Percentiles rank a stretch among this genome's conserved stretches.
phyloP scores from a whole-genome alignment of 2,329 filamentous ascomycete species.

The Blumeria hordei region DNA sequence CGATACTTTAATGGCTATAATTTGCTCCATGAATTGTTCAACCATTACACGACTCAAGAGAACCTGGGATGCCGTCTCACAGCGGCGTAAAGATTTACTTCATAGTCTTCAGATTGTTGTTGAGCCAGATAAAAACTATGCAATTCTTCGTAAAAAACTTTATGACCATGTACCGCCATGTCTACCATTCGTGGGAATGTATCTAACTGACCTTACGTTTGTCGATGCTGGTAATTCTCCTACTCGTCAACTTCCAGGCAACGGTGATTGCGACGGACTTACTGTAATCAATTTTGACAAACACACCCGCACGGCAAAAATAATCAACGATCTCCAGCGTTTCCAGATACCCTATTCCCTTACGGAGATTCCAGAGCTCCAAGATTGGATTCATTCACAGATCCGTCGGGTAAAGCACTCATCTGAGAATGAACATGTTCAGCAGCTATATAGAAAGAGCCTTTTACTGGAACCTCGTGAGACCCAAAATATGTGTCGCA shows the following conservation, averaged over 20 bases:
- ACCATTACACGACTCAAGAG: slow-evolving; percentile 69
- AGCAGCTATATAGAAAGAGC: slow-evolving; percentile 34
- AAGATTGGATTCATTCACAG: slow-evolving; percentile 76
- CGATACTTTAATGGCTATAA: slow-evolving; percentile 88
- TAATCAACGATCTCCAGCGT: slow-evolving; percentile 83
- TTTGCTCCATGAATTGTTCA: slow-evolving; percentile 79
- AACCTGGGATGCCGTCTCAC: slow-evolving; percentile 77
- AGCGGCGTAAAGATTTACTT: slow-evolving; percentile 59
- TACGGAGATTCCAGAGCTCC: slow-evolving; percentile 61
- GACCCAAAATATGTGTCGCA: slow-evolving; percentile 7
- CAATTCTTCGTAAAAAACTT: slow-evolving; percentile 57
- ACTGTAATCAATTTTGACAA: slow-evolving; percentile 96
- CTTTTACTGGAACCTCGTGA: slow-evolving; percentile 38
- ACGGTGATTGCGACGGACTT: slow-evolving; percentile 34
- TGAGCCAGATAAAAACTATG: slow-evolving; percentile 78
- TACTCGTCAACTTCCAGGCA: slow-evolving; percentile 45
- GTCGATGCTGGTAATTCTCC: slow-evolving; percentile 83
- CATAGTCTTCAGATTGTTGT: slow-evolving; percentile 64
- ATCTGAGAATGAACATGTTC: slow-evolving; percentile 34
- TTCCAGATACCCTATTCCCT: slow-evolving; percentile 89
- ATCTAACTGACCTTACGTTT: slow-evolving; percentile 87
- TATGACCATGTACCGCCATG: slow-evolving; percentile 77
- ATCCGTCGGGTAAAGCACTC: slow-evolving; percentile 38
- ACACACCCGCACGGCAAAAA: slow-evolving; percentile 78
- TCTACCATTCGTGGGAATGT: slow-evolving; percentile 86